Evolutionary conservation across 805 yeast species (phyloP).

Genomic region (Wickerhamiella occidentalis): DNA sequence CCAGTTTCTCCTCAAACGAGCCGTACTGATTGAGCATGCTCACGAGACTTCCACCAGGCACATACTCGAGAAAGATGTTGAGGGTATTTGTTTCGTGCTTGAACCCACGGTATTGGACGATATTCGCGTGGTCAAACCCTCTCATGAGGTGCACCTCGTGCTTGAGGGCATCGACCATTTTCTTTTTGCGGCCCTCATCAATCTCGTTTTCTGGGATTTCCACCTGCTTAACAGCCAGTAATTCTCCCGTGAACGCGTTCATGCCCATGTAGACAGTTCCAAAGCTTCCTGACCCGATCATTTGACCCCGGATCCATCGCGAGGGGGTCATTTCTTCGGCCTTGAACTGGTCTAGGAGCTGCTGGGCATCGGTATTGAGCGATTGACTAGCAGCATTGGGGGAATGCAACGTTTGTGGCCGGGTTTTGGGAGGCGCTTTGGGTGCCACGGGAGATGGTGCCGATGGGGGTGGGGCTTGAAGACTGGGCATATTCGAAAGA

Average conservation of each 20-base stretch:
- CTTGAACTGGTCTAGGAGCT: slow-evolving; percentile 29
- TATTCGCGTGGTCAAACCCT: slow-evolving; percentile 78
- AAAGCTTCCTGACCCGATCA: slow-evolving; percentile 90
- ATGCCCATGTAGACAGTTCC: slow-evolving; percentile 89
- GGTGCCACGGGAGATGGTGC: neutral
- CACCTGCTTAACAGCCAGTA: slow-evolving; percentile 96
- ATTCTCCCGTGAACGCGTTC: slow-evolving; percentile 83
- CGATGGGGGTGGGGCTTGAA: neutral
- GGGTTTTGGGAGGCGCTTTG: neutral
- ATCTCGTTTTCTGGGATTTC: slow-evolving; percentile 40
- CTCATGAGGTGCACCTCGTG: slow-evolving; percentile 46
- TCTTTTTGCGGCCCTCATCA: slow-evolving; percentile 20
- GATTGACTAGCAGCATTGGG: slow-evolving; percentile 17
- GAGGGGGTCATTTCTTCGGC: slow-evolving; percentile 47
- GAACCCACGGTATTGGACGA: slow-evolving; percentile 85
- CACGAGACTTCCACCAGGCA: slow-evolving; percentile 62
- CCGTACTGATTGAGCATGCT: slow-evolving; percentile 61
- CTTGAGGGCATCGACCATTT: slow-evolving; percentile 21
- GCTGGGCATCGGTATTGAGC: slow-evolving; percentile 29
- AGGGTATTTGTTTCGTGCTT: slow-evolving; percentile 56
- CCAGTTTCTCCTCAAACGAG: slow-evolving; percentile 66
- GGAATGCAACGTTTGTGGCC: slow-evolving; percentile 11
- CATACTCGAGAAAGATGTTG: slow-evolving; percentile 71
- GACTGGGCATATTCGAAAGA: slow-evolving; percentile 2
- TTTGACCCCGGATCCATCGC: slow-evolving; percentile 85